Percentiles rank a stretch among this genome's conserved stretches.
phyloP scores from a whole-genome alignment of 495 filamentous ascomycete genomes.

The Chaetomidium leptoderma region DNA sequence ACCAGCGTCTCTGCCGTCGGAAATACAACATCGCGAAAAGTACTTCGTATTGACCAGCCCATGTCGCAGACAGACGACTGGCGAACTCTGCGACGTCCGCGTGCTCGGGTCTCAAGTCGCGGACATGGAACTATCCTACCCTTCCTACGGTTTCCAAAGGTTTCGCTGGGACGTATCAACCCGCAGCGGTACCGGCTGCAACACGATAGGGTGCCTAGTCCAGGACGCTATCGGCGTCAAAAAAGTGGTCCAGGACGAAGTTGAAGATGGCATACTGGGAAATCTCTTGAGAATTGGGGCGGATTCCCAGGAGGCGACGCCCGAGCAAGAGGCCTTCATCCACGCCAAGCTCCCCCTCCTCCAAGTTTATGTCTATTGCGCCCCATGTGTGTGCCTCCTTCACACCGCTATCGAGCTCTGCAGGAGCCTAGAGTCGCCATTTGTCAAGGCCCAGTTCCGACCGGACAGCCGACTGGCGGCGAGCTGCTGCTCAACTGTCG shows the following conservation, averaged over 20 bases:
- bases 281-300: not conserved
- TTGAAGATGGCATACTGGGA: not conserved
- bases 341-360: not conserved
- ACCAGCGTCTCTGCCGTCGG: too few relatives aligned
- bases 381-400: not conserved
- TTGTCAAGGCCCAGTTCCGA: not conserved
- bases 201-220: too few relatives aligned
- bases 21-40: too few relatives aligned
- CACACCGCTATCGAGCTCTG: not conserved
- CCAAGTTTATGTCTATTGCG: not conserved
- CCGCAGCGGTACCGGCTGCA: too few relatives aligned
- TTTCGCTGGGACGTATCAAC: too few relatives aligned
- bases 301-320: not conserved
- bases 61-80: too few relatives aligned
- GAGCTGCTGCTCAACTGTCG: not conserved
- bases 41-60: too few relatives aligned
- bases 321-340: not conserved
- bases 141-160: too few relatives aligned
- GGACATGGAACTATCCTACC: too few relatives aligned
- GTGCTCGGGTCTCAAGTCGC: too few relatives aligned
- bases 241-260: not conserved
- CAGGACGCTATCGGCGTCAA: not conserved
- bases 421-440: not conserved
- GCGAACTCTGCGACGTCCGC: too few relatives aligned
- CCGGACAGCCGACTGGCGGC: not conserved